These are phyloP conservation scores for Fusarium sp. DNA, from an alignment of 2,329 filamentous ascomycete species.

Conservation along the genomic window DNA sequence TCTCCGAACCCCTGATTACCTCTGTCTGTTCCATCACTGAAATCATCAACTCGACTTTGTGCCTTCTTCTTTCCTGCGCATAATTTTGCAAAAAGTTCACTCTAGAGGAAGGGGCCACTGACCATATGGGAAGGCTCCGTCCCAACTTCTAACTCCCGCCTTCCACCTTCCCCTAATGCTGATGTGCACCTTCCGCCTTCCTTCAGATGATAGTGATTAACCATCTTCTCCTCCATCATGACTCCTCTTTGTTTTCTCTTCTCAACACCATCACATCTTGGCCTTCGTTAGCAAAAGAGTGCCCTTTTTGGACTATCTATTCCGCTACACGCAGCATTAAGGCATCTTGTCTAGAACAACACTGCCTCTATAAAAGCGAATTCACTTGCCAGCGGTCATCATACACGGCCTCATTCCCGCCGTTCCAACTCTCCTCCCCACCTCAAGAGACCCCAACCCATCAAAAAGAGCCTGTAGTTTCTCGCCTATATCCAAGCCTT, in stretches of 20 bases:
- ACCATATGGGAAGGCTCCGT: background rate
- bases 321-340: constrained; percentile 45
- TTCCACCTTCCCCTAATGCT: background rate
- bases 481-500: background rate
- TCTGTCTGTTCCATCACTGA: background rate
- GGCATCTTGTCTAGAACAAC: constrained; percentile 37
- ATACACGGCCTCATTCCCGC: background rate
- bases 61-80: background rate
- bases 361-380: constrained; percentile 25
- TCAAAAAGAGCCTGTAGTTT: background rate
- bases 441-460: background rate
- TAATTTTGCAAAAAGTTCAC: background rate
- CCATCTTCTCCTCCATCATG: background rate
- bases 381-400: constrained; percentile 30
- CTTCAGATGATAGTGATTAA: background rate
- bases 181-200: background rate
- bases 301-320: constrained; percentile 44
- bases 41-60: background rate
- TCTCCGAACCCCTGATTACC: background rate
- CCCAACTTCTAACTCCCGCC: background rate
- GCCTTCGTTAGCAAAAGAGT: constrained; percentile 29
- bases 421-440: background rate
- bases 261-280: constrained; percentile 31
- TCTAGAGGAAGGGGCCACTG: background rate
- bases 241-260: background rate